Percentiles rank a stretch among this genome's conserved stretches.
These are phyloP conservation scores for Trichoderma simmonsii DNA, from an alignment of 2,329 filamentous ascomycete species.

Conservation along the genomic window DNA sequence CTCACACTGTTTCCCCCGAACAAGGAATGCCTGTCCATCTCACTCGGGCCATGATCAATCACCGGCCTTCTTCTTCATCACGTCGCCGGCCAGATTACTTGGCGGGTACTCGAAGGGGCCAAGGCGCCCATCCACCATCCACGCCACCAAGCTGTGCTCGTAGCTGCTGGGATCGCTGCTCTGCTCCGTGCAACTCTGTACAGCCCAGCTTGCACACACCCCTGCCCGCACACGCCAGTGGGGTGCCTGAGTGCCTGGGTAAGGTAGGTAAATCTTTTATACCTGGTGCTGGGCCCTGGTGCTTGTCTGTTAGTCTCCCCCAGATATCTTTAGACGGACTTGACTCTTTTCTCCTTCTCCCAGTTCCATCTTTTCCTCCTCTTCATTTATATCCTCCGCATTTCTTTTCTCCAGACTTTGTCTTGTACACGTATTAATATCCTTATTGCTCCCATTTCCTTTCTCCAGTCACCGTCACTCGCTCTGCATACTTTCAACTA, in stretches of 20 bases:
- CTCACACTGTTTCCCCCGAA: not conserved
- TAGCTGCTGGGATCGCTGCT: not conserved
- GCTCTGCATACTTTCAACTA: not conserved
- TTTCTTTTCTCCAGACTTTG: not conserved
- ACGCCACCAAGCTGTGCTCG: not conserved
- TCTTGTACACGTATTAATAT: not conserved
- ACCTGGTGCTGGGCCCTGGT: not conserved
- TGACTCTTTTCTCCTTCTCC: constrained; percentile 13
- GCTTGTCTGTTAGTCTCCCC: constrained; percentile 17
- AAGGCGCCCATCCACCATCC: not conserved
- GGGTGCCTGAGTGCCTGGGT: not conserved
- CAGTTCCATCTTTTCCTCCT: not conserved
- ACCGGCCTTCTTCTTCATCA: not conserved
- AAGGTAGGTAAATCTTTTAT: not conserved
- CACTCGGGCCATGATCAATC: not conserved
- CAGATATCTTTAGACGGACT: constrained; percentile 18
- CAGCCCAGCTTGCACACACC: not conserved
- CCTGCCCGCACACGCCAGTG: constrained; percentile 8
- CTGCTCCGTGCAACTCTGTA: not conserved
- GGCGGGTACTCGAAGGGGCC: not conserved
- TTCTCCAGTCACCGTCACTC: not conserved
- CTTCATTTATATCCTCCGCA: not conserved
- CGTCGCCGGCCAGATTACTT: not conserved
- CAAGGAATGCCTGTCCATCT: not conserved
- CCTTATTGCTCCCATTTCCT: not conserved